phyloP scores from a whole-genome alignment of 345 rosid species.

The Populus ilicifolia region DNA sequence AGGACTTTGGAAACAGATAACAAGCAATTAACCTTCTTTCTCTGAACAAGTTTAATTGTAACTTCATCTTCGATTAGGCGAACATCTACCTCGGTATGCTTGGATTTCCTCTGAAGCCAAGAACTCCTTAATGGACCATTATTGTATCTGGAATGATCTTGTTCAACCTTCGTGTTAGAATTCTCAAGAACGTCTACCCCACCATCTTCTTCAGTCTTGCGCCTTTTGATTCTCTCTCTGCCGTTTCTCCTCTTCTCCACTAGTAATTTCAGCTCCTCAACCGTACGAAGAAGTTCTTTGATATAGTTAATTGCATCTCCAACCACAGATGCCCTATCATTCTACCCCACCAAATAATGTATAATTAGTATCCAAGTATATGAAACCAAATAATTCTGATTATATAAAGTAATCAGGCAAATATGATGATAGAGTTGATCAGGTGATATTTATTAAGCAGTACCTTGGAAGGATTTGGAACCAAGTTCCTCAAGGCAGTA shows the following conservation, averaged over 20 bases:
- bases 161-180: constrained; percentile 37
- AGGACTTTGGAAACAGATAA: constrained; percentile 65
- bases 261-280: constrained; percentile 68
- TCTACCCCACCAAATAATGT: constrained; percentile 28
- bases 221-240: constrained; percentile 46
- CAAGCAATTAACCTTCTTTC: constrained; percentile 79
- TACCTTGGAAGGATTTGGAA: constrained; percentile 80
- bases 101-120: constrained; percentile 87
- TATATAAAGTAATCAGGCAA: background rate
- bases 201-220: constrained; percentile 37
- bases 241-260: constrained; percentile 71
- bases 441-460: background rate
- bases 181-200: constrained; percentile 39
- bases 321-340: constrained; percentile 77
- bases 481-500: constrained; percentile 47
- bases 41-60: constrained; percentile 72
- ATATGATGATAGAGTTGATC: background rate
- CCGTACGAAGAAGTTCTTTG: constrained; percentile 62
- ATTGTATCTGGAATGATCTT: constrained; percentile 43
- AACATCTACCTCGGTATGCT: constrained; percentile 79
- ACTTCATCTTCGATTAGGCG: constrained; percentile 82
- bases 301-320: constrained; percentile 79
- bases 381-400: background rate
- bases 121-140: constrained; percentile 60
- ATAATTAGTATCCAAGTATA: background rate